Evolutionary conservation across 2,329 filamentous ascomycete genomes (phyloP).

Genomic region (Stagonosporopsis vannaccii): DNA sequence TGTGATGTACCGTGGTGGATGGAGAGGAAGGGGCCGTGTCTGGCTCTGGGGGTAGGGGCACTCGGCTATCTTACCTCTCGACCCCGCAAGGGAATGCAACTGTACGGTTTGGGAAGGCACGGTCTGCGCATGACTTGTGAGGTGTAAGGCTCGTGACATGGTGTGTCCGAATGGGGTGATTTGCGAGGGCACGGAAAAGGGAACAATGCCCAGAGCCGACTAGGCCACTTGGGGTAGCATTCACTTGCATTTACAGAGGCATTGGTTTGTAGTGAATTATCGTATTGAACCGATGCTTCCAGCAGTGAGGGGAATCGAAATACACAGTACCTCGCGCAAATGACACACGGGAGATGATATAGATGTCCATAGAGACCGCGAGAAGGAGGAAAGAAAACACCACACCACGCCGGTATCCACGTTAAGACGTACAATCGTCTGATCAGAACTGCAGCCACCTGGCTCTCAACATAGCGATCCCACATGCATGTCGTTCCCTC

Average conservation of each 20-base stretch:
- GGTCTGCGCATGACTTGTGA: constrained; percentile 14
- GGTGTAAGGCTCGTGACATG: constrained; percentile 1
- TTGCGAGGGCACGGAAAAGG: constrained; percentile 9
- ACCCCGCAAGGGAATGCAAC: constrained; percentile 12
- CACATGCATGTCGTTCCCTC: constrained; percentile 40
- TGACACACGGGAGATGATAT: constrained; percentile 38
- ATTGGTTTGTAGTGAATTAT: constrained; percentile 23
- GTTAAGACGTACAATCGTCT: constrained; percentile 47
- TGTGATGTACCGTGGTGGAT: constrained; percentile 5
- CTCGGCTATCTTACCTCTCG: constrained; percentile 7
- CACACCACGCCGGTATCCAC: constrained; percentile 47
- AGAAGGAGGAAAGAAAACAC: constrained; percentile 37
- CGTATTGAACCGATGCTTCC: constrained; percentile 36
- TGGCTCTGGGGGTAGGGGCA: background rate
- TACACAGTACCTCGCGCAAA: constrained; percentile 44
- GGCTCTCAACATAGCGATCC: constrained; percentile 41
- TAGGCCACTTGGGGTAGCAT: constrained; percentile 8
- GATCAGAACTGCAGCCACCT: constrained; percentile 34
- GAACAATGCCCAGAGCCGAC: constrained; percentile 18
- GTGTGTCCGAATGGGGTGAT: constrained; percentile 14
- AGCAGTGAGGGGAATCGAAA: constrained; percentile 36
- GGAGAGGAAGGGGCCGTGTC: background rate
- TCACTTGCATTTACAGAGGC: background rate
- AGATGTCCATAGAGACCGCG: constrained; percentile 36
- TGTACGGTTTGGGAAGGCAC: constrained; percentile 4